Percentiles rank a stretch among this genome's conserved stretches.
Conservation (phyloP, 306 rosid genomes). For the Lathyrus oleraceus region DNA sequence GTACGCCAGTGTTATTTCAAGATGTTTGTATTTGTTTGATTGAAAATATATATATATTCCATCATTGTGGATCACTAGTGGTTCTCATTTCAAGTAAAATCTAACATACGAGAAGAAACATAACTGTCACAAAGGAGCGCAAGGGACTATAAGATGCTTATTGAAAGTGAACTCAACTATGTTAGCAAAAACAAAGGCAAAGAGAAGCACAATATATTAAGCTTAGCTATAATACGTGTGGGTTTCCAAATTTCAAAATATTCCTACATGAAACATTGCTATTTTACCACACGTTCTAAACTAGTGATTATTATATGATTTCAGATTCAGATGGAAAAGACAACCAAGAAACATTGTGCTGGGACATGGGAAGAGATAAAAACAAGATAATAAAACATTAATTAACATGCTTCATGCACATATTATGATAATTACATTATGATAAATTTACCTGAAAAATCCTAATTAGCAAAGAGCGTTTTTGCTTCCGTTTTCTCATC, state of each 20-base stretch:
- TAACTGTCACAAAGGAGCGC: neutral
- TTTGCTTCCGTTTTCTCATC: slow-evolving; percentile 74
- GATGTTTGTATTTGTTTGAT: neutral
- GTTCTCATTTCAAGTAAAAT: neutral
- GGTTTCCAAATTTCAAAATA: neutral
- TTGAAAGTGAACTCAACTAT: neutral
- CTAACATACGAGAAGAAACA: neutral
- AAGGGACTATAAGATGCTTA: neutral
- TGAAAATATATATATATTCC: neutral
- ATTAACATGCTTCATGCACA: neutral
- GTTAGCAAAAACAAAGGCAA: neutral
- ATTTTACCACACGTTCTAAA: neutral
- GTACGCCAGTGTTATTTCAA: neutral
- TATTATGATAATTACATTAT: slow-evolving; percentile 21
- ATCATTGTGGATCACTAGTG: neutral
- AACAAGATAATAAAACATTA: neutral
- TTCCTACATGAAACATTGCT: neutral
- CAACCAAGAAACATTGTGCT: neutral
- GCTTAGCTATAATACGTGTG: neutral
- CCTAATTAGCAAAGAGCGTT: slow-evolving; percentile 50
- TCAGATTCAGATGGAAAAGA: slow-evolving; percentile 23
- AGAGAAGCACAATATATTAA: neutral
- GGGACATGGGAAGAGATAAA: neutral
- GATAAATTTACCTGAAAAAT: slow-evolving; percentile 72
- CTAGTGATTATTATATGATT: neutral